phyloP scores from a whole-genome alignment of 2,329 filamentous ascomycete genomes.

The Neophaeococcomyces aloes region DNA sequence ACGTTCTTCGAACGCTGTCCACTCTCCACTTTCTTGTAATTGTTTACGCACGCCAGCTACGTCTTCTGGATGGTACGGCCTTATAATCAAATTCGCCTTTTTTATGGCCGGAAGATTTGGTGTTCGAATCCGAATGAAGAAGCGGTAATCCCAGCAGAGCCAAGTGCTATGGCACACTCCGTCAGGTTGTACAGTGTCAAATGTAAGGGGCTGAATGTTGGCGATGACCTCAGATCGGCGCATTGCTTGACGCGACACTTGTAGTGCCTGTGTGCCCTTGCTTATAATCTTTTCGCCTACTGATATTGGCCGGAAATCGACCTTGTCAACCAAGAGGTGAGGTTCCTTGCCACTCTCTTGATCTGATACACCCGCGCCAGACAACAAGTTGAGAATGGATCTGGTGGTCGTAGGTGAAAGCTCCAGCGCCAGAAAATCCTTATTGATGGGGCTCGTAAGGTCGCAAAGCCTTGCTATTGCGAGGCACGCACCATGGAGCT shows the following conservation, averaged over 20 bases:
- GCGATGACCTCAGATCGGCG: no score
- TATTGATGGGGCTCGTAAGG: not conserved
- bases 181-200: constrained; percentile 7
- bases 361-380: not conserved
- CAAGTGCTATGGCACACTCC: no score
- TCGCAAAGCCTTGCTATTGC: not conserved
- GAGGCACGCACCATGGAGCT: not conserved
- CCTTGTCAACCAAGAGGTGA: no score
- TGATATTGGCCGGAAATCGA: no score
- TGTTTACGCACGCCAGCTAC: constrained; percentile 1
- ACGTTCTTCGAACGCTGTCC: constrained; percentile 5
- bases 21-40: not conserved
- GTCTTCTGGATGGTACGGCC: constrained; percentile 12
- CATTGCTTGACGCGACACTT: no score
- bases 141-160: constrained; percentile 15
- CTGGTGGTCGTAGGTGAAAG: not conserved
- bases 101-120: not conserved
- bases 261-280: no score
- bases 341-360: no score
- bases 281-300: no score
- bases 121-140: constrained; percentile 14
- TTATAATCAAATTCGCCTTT: constrained; percentile 10
- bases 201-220: no score
- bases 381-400: not conserved
- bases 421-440: not conserved